Conservation (phyloP, 306 rosid species). For the Castanopsis chinensis region DNA sequence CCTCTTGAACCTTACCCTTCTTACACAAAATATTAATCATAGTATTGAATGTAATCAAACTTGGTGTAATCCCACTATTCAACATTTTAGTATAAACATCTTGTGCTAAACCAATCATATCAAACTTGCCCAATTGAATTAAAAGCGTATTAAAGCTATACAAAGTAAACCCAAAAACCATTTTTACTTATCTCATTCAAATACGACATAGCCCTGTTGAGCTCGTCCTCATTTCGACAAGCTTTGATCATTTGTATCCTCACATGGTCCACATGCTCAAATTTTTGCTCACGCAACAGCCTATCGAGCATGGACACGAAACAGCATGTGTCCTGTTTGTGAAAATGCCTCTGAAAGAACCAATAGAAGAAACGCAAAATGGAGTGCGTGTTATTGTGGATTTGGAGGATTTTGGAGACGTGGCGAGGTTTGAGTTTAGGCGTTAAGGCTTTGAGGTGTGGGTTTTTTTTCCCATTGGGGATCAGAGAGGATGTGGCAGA, state of each 20-base stretch:
- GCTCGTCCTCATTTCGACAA: constrained; percentile 33
- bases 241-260: constrained; percentile 40
- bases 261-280: constrained; percentile 36
- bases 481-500: constrained; percentile 29
- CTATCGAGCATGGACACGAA: constrained; percentile 38
- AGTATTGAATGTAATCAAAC: constrained; percentile 39
- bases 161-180: constrained; percentile 39
- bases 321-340: constrained; percentile 30
- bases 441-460: constrained; percentile 26
- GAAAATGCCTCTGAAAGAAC: constrained; percentile 25
- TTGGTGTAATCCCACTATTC: constrained; percentile 33
- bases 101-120: constrained; percentile 34
- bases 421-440: constrained; percentile 23
- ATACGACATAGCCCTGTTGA: constrained; percentile 26
- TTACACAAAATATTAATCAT: constrained; percentile 39
- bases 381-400: constrained; percentile 26
- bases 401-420: constrained; percentile 25
- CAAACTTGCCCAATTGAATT: constrained; percentile 43
- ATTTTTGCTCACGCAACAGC: constrained; percentile 24
- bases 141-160: constrained; percentile 45
- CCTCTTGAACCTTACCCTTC: constrained; percentile 38
- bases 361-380: constrained; percentile 43
- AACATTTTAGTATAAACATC: constrained; percentile 28
- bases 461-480: constrained; percentile 36
- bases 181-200: constrained; percentile 19